Base-by-base conservation (phyloP, 495 filamentous ascomycete species). In the Letharia lupina region DNA sequence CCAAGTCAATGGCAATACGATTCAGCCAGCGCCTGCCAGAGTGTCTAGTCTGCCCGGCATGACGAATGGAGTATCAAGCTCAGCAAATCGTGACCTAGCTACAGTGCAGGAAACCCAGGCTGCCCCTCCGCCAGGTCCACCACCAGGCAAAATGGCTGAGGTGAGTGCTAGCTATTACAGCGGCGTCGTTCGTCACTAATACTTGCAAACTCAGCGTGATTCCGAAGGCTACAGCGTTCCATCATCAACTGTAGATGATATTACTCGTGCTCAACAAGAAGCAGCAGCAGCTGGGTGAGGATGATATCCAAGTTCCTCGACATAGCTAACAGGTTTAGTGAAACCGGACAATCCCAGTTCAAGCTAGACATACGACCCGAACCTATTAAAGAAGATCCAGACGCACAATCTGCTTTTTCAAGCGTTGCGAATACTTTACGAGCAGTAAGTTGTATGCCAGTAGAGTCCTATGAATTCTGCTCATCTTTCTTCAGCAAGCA, bases 341-440 rank as follows among this genome's bases (percentile, higher is more conserved):
- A 86, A 74, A 75, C 74, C 63, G 89, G 91, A 47, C 88, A 90
- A 60, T 80, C 85, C 37, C 81, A 88, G 64, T 89, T 96, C 77
- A 98, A 94, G 74, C 78, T 99, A 37, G 94, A 88, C 66, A 99
- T 99, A 68, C 83, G 91, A 67, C 92, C 91, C 68, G 89, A 95
- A 66, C 93, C 96, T 2, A 95, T 99, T 64, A 86, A 87, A 31
- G 94, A 98, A 76, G 94, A 98, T 69, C 86, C 81, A 63, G 91
- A 96, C 74, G 91, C 91, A 4, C 87, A 94, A 75, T 88, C 89
- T 54, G 94, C 95, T 2, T 80, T 97, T 72, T 90, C 92, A 56
- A 93, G 89, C 69, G 91, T 96, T 71, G 91, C 93, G n/a, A 92
- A 89, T 71, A 90, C 91, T 15, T 78, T 99, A 35, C 81, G 87